These are phyloP conservation scores for Anethum foeniculum DNA, from an alignment of 140 eudicot species.

Conservation along the genomic window DNA sequence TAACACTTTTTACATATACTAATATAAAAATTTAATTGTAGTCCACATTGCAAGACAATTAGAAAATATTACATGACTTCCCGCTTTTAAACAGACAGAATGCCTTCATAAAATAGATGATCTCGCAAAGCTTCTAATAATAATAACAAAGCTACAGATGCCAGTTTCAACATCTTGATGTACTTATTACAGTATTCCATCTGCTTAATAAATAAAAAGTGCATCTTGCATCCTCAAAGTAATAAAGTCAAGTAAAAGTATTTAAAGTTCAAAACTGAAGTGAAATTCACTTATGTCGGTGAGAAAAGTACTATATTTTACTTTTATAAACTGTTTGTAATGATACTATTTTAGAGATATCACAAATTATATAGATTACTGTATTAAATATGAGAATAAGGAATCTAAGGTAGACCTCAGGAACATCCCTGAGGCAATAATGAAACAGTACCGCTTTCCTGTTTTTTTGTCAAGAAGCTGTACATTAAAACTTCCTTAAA, in stretches of 20 bases:
- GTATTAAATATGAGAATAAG: background rate
- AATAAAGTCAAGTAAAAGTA: background rate
- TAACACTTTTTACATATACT: background rate
- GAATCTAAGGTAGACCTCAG: no score
- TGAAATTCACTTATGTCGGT: background rate
- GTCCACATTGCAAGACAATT: background rate
- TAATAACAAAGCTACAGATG: background rate
- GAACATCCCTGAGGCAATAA: no score
- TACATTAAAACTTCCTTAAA: no score
- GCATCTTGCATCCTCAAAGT: background rate
- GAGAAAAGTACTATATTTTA: background rate
- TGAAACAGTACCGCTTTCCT: no score
- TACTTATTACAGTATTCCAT: background rate
- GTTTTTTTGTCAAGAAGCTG: no score
- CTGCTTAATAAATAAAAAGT: background rate
- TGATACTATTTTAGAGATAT: background rate
- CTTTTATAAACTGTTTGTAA: background rate
- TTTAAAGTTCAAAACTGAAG: background rate
- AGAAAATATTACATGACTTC: background rate
- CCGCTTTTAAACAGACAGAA: background rate
- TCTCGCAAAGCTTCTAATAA: background rate
- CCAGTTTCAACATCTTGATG: background rate
- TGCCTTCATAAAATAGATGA: background rate
- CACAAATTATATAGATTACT: background rate
- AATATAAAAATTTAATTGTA: background rate